These are phyloP conservation scores for Solanum aculeatissimum DNA, from an alignment of 305 asterid species.

Conservation along the genomic window DNA sequence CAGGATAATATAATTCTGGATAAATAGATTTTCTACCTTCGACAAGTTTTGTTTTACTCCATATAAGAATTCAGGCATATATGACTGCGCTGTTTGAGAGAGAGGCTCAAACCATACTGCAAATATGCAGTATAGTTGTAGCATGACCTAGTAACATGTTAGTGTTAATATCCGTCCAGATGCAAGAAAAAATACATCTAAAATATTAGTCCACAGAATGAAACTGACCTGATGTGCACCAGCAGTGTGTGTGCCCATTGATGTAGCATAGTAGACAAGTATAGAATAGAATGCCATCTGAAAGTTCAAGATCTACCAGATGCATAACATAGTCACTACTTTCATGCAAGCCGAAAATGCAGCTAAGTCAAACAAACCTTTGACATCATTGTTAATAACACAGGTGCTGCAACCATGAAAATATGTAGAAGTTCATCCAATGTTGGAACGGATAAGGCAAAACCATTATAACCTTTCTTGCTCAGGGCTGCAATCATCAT, in stretches of 20 bases:
- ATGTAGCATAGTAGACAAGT: slow-evolving; percentile 77
- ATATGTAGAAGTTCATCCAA: slow-evolving; percentile 50
- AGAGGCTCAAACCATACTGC: slow-evolving; percentile 90
- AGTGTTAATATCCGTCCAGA: background rate
- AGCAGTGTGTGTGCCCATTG: slow-evolving; percentile 64
- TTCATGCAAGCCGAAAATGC: background rate
- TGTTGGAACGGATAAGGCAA: slow-evolving; percentile 70
- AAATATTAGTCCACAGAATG: background rate
- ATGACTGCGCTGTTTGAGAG: slow-evolving; percentile 92
- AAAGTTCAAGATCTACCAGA: slow-evolving; percentile 9
- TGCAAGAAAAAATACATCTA: background rate
- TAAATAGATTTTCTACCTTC: slow-evolving; percentile 38
- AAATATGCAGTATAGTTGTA: slow-evolving; percentile 70
- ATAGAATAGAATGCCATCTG: slow-evolving; percentile 82
- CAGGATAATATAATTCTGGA: background rate
- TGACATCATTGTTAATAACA: slow-evolving; percentile 85
- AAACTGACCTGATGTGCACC: slow-evolving; percentile 87
- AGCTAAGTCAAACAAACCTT: slow-evolving; percentile 43
- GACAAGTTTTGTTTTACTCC: slow-evolving; percentile 62
- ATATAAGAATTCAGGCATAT: slow-evolving; percentile 74
- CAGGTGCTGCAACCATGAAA: slow-evolving; percentile 84
- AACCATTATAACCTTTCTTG: slow-evolving; percentile 76
- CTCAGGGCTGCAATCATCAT: slow-evolving; percentile 81
- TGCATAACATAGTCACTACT: slow-evolving; percentile 2
- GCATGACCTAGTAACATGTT: slow-evolving; percentile 54